Evolutionary conservation across 2,329 filamentous ascomycete species (phyloP).

Genomic region (Alternaria triticina): DNA sequence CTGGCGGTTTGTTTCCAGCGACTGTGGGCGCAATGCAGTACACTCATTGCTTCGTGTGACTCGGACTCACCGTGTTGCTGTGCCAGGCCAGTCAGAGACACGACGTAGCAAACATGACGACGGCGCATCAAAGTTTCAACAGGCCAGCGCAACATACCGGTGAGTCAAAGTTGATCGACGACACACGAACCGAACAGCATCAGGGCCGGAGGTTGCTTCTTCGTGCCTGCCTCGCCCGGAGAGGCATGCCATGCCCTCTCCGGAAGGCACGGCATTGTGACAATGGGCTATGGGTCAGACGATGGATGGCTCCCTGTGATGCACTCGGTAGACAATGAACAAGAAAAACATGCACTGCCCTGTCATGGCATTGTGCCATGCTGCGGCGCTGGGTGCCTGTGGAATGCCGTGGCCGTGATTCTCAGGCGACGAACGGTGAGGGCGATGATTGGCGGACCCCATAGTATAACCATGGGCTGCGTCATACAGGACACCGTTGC

Average conservation of each 20-base stretch:
- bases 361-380: neutral
- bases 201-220: conserved; percentile 4
- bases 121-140: conserved; percentile 21
- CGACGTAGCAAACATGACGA: conserved; percentile 2
- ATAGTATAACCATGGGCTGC: conserved; percentile 6
- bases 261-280: conserved; percentile 22
- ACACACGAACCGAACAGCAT: conserved; percentile 5
- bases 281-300: neutral
- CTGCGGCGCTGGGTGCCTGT: neutral
- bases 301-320: neutral
- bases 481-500: conserved; percentile 15
- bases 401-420: neutral
- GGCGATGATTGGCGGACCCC: conserved; percentile 3
- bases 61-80: conserved; percentile 15
- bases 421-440: neutral
- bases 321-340: neutral
- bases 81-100: conserved; percentile 6
- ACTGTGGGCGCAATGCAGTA: conserved; percentile 4
- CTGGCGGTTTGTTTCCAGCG: conserved; percentile 14
- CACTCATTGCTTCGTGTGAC: conserved; percentile 11
- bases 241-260: conserved; percentile 9
- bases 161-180: conserved; percentile 2
- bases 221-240: conserved; percentile 7
- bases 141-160: conserved; percentile 14
- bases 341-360: neutral